Conservation (phyloP, 345 rosid species). For the Kernera saxatilis region DNA sequence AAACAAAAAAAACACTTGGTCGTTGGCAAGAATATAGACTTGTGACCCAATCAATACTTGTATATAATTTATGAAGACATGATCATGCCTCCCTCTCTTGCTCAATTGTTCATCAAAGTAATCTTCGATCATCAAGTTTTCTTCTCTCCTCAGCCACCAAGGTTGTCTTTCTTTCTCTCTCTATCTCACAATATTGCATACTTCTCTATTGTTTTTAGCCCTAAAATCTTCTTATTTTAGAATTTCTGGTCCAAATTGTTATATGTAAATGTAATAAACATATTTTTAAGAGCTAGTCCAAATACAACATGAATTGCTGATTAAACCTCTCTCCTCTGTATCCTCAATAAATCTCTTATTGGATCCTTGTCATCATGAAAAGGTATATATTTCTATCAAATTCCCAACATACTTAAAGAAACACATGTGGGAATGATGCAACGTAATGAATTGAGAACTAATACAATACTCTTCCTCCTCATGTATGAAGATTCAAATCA, state of each 20-base stretch:
- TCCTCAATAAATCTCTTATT: neutral
- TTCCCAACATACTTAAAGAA: neutral
- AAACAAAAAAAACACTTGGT: neutral
- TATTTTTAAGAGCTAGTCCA: neutral
- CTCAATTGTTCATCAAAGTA: neutral
- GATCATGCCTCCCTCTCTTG: neutral
- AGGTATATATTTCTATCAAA: neutral
- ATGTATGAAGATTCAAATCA: slow-evolving; percentile 1
- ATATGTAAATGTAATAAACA: neutral
- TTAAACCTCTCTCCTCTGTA: neutral
- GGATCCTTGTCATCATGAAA: neutral
- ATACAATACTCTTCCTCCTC: neutral
- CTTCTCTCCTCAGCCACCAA: slow-evolving; percentile 9
- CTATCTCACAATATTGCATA: neutral
- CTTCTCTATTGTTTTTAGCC: neutral
- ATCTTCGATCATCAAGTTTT: slow-evolving; percentile 2
- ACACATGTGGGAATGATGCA: neutral
- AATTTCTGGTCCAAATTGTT: neutral
- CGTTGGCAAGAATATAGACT: neutral
- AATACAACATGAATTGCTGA: neutral
- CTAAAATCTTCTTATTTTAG: neutral
- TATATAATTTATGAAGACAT: neutral
- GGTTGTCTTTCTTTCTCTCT: neutral
- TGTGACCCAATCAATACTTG: neutral
- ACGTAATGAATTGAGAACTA: neutral